Conservation (phyloP, 495 filamentous ascomycete genomes). For the Podospora sp. region DNA sequence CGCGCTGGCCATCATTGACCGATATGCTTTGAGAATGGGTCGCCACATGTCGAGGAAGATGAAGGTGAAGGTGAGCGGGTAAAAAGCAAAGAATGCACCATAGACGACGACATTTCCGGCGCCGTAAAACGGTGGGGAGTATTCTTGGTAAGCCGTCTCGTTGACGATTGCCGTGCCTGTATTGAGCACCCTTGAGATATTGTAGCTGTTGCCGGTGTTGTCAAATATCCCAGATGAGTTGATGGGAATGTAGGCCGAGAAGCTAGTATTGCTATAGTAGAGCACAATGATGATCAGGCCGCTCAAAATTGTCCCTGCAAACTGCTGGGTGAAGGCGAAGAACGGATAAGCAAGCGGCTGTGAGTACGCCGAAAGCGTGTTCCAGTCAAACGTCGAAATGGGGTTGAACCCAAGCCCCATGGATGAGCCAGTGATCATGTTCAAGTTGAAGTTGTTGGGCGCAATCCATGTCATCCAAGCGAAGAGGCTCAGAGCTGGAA, state of each 20-base stretch:
- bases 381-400: constrained; percentile 24
- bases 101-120: constrained; percentile 57
- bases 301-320: background rate
- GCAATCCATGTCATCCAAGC: constrained; percentile 35
- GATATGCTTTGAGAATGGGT: constrained; percentile 34
- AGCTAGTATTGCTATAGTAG: constrained; percentile 52
- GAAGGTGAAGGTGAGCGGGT: constrained; percentile 54
- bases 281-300: constrained; percentile 47
- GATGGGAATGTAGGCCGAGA: constrained; percentile 51
- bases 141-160: constrained; percentile 47
- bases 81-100: constrained; percentile 58
- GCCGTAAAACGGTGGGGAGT: constrained; percentile 59
- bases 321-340: constrained; percentile 22
- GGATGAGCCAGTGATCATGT: constrained; percentile 16
- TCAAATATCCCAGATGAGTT: constrained; percentile 43
- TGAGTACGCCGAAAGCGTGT: constrained; percentile 1
- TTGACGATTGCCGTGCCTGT: constrained; percentile 47
- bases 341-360: constrained; percentile 23
- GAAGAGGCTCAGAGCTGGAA: constrained; percentile 27
- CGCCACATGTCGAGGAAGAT: constrained; percentile 43
- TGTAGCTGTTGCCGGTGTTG: constrained; percentile 51
- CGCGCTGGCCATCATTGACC: background rate
- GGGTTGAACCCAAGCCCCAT: constrained; percentile 21
- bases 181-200: constrained; percentile 48
- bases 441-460: constrained; percentile 27